A percentile compares a stretch with the other conserved stretches of the same genome.
phyloP scores from a whole-genome alignment of 108 stramenopile species.

The Fragilariopsis cylindrus region DNA sequence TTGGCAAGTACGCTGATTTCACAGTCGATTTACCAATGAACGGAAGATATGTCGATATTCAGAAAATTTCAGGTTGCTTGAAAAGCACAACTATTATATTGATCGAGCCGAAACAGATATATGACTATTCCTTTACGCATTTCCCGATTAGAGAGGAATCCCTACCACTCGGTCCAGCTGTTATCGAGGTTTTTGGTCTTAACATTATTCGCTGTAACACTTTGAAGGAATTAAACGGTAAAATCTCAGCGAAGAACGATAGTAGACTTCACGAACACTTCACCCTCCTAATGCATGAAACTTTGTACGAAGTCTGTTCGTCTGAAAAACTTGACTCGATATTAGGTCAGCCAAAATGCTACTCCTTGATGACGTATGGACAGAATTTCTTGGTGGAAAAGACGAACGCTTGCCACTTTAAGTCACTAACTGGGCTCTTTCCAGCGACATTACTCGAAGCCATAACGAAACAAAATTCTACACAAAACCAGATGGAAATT shows the following conservation, averaged over 20 bases:
- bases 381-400: conserved; percentile 27
- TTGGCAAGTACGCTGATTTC: conserved; percentile 45
- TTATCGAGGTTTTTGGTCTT: conserved; percentile 15
- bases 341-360: neutral
- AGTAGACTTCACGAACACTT: neutral
- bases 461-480: conserved; percentile 17
- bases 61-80: conserved; percentile 7
- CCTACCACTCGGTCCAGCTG: conserved; percentile 12
- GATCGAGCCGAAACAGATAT: conserved; percentile 13
- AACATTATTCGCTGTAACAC: conserved; percentile 8
- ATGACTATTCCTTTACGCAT: conserved; percentile 11
- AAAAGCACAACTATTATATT: conserved; percentile 26
- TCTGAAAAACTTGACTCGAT: conserved; percentile 2
- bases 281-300: conserved; percentile 34
- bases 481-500: neutral
- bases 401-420: conserved; percentile 28
- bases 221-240: conserved; percentile 12
- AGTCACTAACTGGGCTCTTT: conserved; percentile 27
- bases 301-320: conserved; percentile 18
- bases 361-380: conserved; percentile 36
- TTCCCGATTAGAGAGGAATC: conserved; percentile 22
- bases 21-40: conserved; percentile 47
- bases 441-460: conserved; percentile 20
- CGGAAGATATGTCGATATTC: conserved; percentile 15
- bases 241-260: neutral